phyloP scores from a whole-genome alignment of 2,329 filamentous ascomycete genomes.

The Nemania diffusa region DNA sequence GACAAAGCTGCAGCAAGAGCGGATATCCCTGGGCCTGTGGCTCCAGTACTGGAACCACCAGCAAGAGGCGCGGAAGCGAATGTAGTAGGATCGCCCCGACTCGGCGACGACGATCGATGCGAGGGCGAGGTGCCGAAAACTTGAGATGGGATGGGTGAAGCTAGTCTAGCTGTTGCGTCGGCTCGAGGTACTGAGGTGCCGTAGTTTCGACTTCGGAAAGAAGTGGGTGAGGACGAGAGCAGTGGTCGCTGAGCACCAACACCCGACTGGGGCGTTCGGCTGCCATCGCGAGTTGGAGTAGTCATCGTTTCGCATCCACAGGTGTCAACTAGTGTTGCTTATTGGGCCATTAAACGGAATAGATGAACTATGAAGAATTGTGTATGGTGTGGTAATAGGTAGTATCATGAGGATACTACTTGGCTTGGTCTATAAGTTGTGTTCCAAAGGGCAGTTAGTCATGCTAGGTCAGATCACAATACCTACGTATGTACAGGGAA shows the following conservation, averaged over 20 bases:
- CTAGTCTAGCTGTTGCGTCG: conserved; percentile 69
- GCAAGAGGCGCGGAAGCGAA: conserved; percentile 67
- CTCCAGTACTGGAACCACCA: conserved; percentile 68
- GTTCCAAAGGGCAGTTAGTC: conserved; percentile 12
- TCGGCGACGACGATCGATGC: conserved; percentile 61
- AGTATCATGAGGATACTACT: background rate
- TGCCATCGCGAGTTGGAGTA: conserved; percentile 53
- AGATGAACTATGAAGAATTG: background rate
- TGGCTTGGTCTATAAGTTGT: background rate
- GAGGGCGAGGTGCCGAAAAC: conserved; percentile 57
- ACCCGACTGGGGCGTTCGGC: conserved; percentile 50
- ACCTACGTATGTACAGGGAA: background rate
- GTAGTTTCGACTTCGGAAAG: conserved; percentile 58
- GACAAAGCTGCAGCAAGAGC: conserved; percentile 89
- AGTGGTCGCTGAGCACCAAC: conserved; percentile 51
- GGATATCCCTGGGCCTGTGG: conserved; percentile 80
- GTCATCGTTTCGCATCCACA: conserved; percentile 42
- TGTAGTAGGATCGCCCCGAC: conserved; percentile 54
- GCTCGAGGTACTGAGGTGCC: conserved; percentile 67
- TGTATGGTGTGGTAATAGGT: background rate
- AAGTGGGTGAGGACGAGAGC: conserved; percentile 61
- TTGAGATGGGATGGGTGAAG: conserved; percentile 65
- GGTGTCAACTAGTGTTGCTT: conserved; percentile 11
- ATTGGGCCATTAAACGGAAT: conserved; percentile 26
- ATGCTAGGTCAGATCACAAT: background rate